These are phyloP conservation scores for Zancudomyces culisetae DNA, from an alignment of 371 early-diverging fungal genomes.

Conservation along the genomic window DNA sequence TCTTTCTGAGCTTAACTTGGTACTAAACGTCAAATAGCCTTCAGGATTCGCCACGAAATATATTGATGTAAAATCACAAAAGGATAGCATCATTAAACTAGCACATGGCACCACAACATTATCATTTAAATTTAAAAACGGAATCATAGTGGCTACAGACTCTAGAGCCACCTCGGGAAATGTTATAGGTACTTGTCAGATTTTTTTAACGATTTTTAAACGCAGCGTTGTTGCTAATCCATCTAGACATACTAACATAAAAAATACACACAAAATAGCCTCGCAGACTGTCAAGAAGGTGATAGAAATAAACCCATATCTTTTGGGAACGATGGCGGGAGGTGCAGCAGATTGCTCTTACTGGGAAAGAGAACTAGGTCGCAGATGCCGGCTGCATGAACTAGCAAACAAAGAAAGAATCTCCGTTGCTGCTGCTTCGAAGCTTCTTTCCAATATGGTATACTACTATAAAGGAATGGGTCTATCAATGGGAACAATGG, in stretches of 20 bases:
- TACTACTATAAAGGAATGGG: constrained; percentile 98
- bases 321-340: constrained; percentile 99
- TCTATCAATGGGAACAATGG: constrained; percentile 99
- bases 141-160: constrained; percentile 98
- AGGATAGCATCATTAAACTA: constrained; percentile 42
- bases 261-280: no score
- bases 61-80: constrained; percentile 22
- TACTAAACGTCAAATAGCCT: constrained; percentile 5
- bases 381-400: constrained; percentile 90
- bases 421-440: constrained; percentile 97
- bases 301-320: constrained; percentile 97
- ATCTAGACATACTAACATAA: no score
- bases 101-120: constrained; percentile 99
- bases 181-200: constrained; percentile 45
- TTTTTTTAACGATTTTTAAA: constrained; percentile 24
- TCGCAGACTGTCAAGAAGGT: constrained; percentile 98
- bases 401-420: constrained; percentile 96
- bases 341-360: constrained; percentile 99
- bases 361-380: constrained; percentile 98
- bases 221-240: neutral
- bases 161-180: constrained; percentile 97
- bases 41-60: constrained; percentile 15
- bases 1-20: neutral
- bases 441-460: constrained; percentile 89
- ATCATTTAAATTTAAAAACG: constrained; percentile 94